These are phyloP conservation scores for Myrica gale DNA, from an alignment of 306 rosid genomes.

Conservation along the genomic window DNA sequence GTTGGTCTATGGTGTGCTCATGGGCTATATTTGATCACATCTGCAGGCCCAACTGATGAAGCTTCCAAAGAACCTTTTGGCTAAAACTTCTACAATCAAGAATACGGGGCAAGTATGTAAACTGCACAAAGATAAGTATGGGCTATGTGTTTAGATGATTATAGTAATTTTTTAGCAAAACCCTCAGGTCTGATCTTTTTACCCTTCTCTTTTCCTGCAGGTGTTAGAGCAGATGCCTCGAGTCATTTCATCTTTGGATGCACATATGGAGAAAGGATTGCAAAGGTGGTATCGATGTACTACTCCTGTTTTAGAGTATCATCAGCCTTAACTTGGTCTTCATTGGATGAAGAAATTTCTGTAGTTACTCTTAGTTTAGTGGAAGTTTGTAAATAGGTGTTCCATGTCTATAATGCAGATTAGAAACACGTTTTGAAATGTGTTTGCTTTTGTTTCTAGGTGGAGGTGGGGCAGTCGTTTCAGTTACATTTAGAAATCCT, in stretches of 20 bases:
- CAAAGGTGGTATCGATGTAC: constrained; percentile 52
- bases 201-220: constrained; percentile 44
- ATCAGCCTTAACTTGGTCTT: not conserved
- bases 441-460: no score
- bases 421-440: no score
- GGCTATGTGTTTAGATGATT: constrained; percentile 2
- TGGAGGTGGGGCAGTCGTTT: no score
- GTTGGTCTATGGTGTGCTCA: not conserved
- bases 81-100: constrained; percentile 58
- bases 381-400: no score
- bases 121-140: constrained; percentile 10
- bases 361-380: no score
- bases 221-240: constrained; percentile 77
- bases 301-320: constrained; percentile 10
- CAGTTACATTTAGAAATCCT: no score
- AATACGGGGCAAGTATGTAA: constrained; percentile 72
- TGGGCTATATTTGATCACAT: not conserved
- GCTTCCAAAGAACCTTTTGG: constrained; percentile 82
- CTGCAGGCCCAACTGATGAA: constrained; percentile 64
- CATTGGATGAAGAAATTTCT: not conserved
- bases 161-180: not conserved
- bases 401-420: no score
- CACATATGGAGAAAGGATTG: constrained; percentile 70
- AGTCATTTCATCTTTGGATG: constrained; percentile 82
- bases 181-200: not conserved